These are phyloP conservation scores for Thelonectria discophora DNA, from an alignment of 2,329 filamentous ascomycete species.

Conservation along the genomic window DNA sequence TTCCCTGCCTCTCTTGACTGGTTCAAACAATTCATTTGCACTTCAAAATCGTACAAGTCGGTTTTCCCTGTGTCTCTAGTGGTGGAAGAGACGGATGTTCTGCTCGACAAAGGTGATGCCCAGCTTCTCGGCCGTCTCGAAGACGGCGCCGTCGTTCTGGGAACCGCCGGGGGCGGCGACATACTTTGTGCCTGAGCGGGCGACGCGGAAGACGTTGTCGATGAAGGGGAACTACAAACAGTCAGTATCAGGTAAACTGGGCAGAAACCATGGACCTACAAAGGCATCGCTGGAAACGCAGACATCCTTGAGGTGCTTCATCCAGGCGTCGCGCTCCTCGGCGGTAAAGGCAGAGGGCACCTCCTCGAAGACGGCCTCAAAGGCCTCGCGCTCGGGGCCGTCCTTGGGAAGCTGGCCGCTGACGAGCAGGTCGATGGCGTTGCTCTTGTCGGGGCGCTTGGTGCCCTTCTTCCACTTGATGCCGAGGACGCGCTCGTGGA, in stretches of 20 bases:
- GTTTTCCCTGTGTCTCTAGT: conserved; percentile 61
- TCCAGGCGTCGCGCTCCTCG: conserved; percentile 87
- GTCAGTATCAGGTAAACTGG: conserved; percentile 41
- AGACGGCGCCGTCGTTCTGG: conserved; percentile 83
- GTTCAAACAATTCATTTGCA: neutral
- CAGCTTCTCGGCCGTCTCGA: conserved; percentile 79
- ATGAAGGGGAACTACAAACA: conserved; percentile 86
- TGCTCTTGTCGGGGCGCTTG: conserved; percentile 97
- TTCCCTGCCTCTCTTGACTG: neutral
- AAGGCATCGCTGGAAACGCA: conserved; percentile 95
- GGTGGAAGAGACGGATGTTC: conserved; percentile 92
- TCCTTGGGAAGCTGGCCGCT: conserved; percentile 86
- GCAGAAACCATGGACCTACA: too few species aligned
- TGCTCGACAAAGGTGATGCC: conserved; percentile 90
- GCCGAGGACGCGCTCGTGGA: conserved; percentile 86
- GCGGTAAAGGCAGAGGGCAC: conserved; percentile 83
- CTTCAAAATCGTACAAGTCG: neutral
- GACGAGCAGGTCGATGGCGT: conserved; percentile 94
- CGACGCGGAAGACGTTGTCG: conserved; percentile 95
- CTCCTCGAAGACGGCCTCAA: conserved; percentile 89
- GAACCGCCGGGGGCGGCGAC: conserved; percentile 92
- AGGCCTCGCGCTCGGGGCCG: conserved; percentile 84
- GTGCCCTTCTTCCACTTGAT: conserved; percentile 98
- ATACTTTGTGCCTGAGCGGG: conserved; percentile 91
- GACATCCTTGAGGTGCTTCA: conserved; percentile 81